These are phyloP conservation scores for Lathyrus aphaca DNA, from an alignment of 306 rosid genomes.

Conservation along the genomic window DNA sequence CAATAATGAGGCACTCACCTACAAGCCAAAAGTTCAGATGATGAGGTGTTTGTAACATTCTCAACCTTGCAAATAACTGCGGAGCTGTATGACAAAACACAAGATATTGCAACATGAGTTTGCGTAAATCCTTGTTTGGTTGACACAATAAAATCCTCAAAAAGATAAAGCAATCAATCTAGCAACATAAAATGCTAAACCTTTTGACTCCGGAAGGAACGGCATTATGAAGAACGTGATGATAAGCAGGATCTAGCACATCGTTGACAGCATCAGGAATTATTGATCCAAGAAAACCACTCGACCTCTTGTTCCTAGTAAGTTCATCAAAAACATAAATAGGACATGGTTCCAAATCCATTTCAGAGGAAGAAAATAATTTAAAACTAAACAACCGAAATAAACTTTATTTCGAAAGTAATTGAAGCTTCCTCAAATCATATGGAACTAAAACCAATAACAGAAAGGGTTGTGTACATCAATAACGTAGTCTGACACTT, in stretches of 20 bases:
- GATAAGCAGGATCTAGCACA: constrained; percentile 81
- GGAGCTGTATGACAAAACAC: constrained; percentile 59
- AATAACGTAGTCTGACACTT: constrained; percentile 17
- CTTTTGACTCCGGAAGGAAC: constrained; percentile 86
- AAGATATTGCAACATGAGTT: constrained; percentile 22
- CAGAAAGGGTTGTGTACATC: constrained; percentile 15
- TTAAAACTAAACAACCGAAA: constrained; percentile 14
- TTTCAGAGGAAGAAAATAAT: constrained; percentile 29
- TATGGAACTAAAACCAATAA: constrained; percentile 19
- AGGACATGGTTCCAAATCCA: constrained; percentile 35
- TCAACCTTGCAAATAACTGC: constrained; percentile 77
- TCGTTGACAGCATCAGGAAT: constrained; percentile 74
- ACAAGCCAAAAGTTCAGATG: constrained; percentile 67
- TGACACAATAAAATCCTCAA: constrained; percentile 5
- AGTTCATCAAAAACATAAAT: constrained; percentile 35
- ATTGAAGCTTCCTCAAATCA: constrained; percentile 12
- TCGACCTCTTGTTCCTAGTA: constrained; percentile 68
- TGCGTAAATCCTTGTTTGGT: background rate
- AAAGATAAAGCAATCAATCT: constrained; percentile 8
- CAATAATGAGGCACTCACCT: constrained; percentile 57
- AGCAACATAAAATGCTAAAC: constrained; percentile 46
- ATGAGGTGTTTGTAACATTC: constrained; percentile 61
- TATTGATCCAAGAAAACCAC: constrained; percentile 80
- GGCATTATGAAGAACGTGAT: constrained; percentile 76
- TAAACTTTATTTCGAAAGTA: constrained; percentile 9